Evolutionary conservation across 352 stramenopile genomes (phyloP).

Genomic region (Globisporangium middletonii): DNA sequence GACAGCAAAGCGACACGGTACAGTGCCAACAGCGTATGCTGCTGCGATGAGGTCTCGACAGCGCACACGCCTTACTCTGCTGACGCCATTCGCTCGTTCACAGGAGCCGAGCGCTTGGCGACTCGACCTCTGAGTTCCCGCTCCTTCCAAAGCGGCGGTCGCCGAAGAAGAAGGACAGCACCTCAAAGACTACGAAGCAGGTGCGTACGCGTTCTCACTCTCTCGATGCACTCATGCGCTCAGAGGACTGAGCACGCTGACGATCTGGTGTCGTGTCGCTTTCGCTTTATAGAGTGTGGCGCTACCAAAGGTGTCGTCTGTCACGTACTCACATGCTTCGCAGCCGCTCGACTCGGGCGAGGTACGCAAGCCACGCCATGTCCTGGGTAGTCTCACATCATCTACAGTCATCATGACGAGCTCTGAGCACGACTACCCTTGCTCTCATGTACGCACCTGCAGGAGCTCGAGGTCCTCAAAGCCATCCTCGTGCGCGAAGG

Average conservation of each 20-base stretch:
- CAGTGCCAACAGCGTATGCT: neutral
- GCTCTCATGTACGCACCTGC: too few relatives aligned
- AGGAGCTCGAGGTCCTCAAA: constrained; percentile 88
- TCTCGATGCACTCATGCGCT: neutral
- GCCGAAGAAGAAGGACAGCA: constrained; percentile 10
- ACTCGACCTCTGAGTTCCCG: constrained; percentile 2
- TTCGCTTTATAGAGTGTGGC: constrained; percentile 10
- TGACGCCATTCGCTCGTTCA: neutral
- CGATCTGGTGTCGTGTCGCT: neutral
- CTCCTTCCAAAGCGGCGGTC: constrained; percentile 9
- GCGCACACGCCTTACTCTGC: neutral
- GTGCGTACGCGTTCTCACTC: neutral
- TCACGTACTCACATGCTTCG: constrained; percentile 21
- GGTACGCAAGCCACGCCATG: constrained; percentile 14
- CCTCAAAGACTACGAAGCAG: constrained; percentile 4
- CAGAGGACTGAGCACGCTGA: neutral
- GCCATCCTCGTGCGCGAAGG: constrained; percentile 86
- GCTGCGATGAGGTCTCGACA: neutral
- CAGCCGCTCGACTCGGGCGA: constrained; percentile 45
- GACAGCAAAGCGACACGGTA: constrained; percentile 4
- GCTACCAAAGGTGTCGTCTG: constrained; percentile 35
- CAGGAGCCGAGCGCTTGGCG: neutral
- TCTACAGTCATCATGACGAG: neutral
- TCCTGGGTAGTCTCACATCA: neutral
- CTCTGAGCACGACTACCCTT: neutral